A percentile compares a stretch with the other conserved stretches of the same genome.
These are phyloP conservation scores for Candida orba DNA, from an alignment of 805 yeast species.

Conservation along the genomic window DNA sequence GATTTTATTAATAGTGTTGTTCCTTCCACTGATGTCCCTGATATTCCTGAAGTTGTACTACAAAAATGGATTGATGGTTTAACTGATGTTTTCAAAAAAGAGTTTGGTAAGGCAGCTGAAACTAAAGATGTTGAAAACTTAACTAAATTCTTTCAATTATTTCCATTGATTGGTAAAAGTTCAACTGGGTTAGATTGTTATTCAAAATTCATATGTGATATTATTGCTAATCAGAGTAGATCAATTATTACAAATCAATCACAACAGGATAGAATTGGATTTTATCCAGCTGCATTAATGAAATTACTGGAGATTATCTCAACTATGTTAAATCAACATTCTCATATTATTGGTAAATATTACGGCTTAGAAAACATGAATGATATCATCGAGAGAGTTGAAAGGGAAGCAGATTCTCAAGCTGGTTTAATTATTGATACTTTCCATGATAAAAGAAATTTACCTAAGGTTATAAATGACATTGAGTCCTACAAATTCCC, in stretches of 20 bases:
- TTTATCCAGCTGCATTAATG: conserved; percentile 51
- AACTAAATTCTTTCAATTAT: conserved; percentile 75
- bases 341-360: conserved; percentile 64
- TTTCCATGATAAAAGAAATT: conserved; percentile 63
- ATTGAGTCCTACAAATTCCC: conserved; percentile 50
- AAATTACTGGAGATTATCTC: conserved; percentile 81
- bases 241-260: conserved; percentile 44
- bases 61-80: conserved; percentile 53
- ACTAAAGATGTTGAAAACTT: conserved; percentile 58
- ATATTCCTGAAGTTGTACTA: conserved; percentile 55
- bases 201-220: conserved; percentile 78
- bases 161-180: conserved; percentile 76
- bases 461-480: conserved; percentile 50
- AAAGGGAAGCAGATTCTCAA: conserved; percentile 88
- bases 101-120: conserved; percentile 66
- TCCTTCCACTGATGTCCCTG: conserved; percentile 83
- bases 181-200: conserved; percentile 71
- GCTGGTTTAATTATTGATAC: conserved; percentile 84
- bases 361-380: conserved; percentile 62
- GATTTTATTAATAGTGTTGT: conserved; percentile 72
- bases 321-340: conserved; percentile 77
- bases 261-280: conserved; percentile 38
- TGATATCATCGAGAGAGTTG: conserved; percentile 64
- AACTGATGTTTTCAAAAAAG: conserved; percentile 46
- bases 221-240: conserved; percentile 74